Base-by-base conservation (phyloP, 2,329 filamentous ascomycete species). In the Emergomyces pasteurianus region DNA sequence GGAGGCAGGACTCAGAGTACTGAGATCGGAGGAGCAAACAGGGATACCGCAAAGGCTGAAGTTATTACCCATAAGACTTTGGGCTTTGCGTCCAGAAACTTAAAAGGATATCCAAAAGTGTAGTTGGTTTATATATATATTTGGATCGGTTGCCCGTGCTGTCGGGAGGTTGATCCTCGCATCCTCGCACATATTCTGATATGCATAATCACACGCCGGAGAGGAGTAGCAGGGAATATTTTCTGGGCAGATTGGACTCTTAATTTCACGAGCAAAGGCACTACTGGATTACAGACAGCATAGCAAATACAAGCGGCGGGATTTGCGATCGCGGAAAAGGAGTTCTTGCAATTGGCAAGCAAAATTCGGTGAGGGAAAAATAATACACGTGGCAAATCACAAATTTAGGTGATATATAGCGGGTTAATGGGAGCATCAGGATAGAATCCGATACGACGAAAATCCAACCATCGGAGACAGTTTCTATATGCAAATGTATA, bases 31-130 rank as follows among this genome's bases (percentile, higher is more conserved):
- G 71, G 66, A 89, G 57, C 89, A 95, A 74, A 81, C 80, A 43
- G 89, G 89, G 0, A 86, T 94, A 56, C 85, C 86, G 1, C 83
- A 81, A 59, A 73, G 71, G 9, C 73, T 80, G 36, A 80, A 81
- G 50, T 71, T 95, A 38, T 86, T 86, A 66, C 88, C 89, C 0
- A 87, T 96, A 21, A 82, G 84, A 67, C 87, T 87, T 72, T 96
- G 91, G 74, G 91, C 89, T 1, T 74, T 95, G 67, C 84, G 82
- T 66, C 64, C 59, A 26, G 26, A 21, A 14, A 57, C 54, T 9
- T 46, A 40, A 57, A 46, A 5, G 36, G 36, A 26, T 56, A 21
- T 38, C 36, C 36, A 42, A 34, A n/a, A 23, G 16, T 52, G 18
- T 10, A 28, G 49, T 8, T 3, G 2, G 23, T 57, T 7, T 16